phyloP scores from a whole-genome alignment of 805 yeast species.

The Pichia occidentalis region DNA sequence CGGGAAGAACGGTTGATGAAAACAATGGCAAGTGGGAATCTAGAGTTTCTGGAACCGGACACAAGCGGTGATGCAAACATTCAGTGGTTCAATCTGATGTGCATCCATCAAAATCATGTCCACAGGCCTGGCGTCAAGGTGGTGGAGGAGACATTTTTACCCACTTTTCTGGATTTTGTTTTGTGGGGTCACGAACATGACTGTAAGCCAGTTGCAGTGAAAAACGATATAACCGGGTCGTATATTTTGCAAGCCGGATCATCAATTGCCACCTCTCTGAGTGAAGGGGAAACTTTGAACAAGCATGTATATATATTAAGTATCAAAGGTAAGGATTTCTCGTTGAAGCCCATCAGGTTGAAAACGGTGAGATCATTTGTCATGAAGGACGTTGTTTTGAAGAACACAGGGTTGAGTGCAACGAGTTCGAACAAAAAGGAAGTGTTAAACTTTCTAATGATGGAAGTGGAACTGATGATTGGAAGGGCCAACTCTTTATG shows the following conservation, averaged over 20 bases:
- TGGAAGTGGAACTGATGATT: slow-evolving; percentile 63
- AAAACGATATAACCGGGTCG: slow-evolving; percentile 56
- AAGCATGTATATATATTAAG: slow-evolving; percentile 71
- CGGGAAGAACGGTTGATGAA: slow-evolving; percentile 84
- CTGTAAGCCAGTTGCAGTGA: slow-evolving; percentile 65
- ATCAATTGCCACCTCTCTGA: slow-evolving; percentile 83
- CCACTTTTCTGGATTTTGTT: slow-evolving; percentile 72
- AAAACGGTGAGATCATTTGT: slow-evolving; percentile 77
- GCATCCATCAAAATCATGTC: slow-evolving; percentile 88
- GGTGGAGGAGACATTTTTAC: slow-evolving; percentile 79
- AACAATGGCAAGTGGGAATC: slow-evolving; percentile 73
- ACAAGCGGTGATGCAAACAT: slow-evolving; percentile 36
- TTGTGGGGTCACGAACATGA: slow-evolving; percentile 99
- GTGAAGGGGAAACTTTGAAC: slow-evolving; percentile 73
- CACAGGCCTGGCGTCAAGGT: slow-evolving; percentile 75
- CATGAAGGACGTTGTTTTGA: slow-evolving; percentile 57
- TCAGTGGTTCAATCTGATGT: slow-evolving; percentile 78
- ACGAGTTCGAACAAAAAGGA: slow-evolving; percentile 54
- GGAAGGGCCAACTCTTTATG: slow-evolving; percentile 48
- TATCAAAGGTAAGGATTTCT: slow-evolving; percentile 50
- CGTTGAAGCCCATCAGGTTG: slow-evolving; percentile 54
- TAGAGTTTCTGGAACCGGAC: slow-evolving; percentile 68
- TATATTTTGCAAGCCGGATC: slow-evolving; percentile 89
- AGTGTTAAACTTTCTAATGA: slow-evolving; percentile 52
- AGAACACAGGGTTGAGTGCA: slow-evolving; percentile 49